Percentiles rank a stretch among this genome's conserved stretches.
Evolutionary conservation across 768 basidiomycete genomes (phyloP).

Genomic region (Amanita brunnescens): DNA sequence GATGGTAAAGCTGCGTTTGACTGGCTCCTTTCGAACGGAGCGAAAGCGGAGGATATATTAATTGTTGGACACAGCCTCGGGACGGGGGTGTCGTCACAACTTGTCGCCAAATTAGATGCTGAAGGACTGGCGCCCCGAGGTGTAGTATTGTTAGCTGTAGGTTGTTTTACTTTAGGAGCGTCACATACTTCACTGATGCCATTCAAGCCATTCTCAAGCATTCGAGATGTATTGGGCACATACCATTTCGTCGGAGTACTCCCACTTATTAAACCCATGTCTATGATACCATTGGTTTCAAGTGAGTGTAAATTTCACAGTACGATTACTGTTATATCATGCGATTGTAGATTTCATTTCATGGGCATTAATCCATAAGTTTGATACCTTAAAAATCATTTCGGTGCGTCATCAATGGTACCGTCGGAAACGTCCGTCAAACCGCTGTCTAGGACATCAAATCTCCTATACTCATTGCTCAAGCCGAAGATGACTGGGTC

Average conservation of each 20-base stretch:
- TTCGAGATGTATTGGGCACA: conserved; percentile 55
- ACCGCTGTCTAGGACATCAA: conserved; percentile 47
- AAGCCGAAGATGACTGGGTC: conserved; percentile 72
- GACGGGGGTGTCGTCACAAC: conserved; percentile 61
- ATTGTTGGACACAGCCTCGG: conserved; percentile 86
- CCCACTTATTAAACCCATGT: conserved; percentile 67
- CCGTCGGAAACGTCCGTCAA: conserved; percentile 8
- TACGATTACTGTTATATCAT: conserved; percentile 11
- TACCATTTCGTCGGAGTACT: conserved; percentile 59
- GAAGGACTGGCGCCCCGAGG: conserved; percentile 34
- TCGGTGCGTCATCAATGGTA: conserved; percentile 33
- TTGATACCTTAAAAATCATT: conserved; percentile 55
- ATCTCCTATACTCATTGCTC: conserved; percentile 62
- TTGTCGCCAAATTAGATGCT: conserved; percentile 39
- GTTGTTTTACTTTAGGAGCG: conserved; percentile 15
- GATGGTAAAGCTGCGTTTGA: conserved; percentile 79
- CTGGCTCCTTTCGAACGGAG: conserved; percentile 59
- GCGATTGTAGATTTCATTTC: conserved; percentile 37
- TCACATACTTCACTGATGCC: conserved; percentile 33
- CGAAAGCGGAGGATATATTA: conserved; percentile 49
- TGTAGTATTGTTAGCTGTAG: conserved; percentile 40
- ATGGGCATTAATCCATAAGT: conserved; percentile 38
- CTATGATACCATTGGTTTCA: conserved; percentile 50
- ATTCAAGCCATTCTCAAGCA: conserved; percentile 48
- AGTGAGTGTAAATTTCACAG: conserved; percentile 36